A percentile compares a stretch with the other conserved stretches of the same genome.
Evolutionary conservation across 1,139 yeast genomes (phyloP).

Genomic region (Hansenula lynferdii): DNA sequence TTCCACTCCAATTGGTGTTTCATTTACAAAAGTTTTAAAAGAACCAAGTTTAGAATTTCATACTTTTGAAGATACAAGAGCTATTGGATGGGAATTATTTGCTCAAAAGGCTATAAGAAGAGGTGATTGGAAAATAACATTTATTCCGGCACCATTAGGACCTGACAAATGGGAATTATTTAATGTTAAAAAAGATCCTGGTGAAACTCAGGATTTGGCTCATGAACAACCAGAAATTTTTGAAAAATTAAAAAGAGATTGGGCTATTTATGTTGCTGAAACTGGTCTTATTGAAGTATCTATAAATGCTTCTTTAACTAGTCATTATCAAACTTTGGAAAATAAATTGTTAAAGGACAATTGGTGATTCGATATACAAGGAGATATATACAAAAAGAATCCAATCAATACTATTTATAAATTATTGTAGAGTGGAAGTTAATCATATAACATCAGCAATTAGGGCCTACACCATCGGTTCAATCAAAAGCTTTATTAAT

Average conservation of each 20-base stretch:
- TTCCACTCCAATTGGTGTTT: conserved; percentile 35
- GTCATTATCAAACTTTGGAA: background rate
- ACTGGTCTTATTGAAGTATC: conserved; percentile 23
- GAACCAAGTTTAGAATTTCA: conserved; percentile 31
- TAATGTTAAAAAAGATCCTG: conserved; percentile 39
- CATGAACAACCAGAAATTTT: conserved; percentile 29
- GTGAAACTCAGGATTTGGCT: conserved; percentile 42
- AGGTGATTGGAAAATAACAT: conserved; percentile 46
- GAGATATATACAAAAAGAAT: no score
- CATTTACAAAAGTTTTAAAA: conserved; percentile 33
- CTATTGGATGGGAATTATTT: conserved; percentile 56
- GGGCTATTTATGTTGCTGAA: conserved; percentile 51
- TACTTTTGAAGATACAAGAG: conserved; percentile 33
- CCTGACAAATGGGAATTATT: conserved; percentile 49
- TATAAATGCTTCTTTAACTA: background rate
- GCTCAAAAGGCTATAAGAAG: conserved; percentile 52
- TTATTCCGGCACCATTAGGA: conserved; percentile 45
- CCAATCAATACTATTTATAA: no score
- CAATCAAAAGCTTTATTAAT: no score
- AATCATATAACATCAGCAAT: no score
- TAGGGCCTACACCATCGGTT: no score
- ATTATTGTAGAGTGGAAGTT: no score
- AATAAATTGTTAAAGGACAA: background rate
- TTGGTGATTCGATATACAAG: no score
- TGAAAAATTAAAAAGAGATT: conserved; percentile 37